phyloP scores from a whole-genome alignment of 441 rosid genomes.

The Adansonia madagascariensis region DNA sequence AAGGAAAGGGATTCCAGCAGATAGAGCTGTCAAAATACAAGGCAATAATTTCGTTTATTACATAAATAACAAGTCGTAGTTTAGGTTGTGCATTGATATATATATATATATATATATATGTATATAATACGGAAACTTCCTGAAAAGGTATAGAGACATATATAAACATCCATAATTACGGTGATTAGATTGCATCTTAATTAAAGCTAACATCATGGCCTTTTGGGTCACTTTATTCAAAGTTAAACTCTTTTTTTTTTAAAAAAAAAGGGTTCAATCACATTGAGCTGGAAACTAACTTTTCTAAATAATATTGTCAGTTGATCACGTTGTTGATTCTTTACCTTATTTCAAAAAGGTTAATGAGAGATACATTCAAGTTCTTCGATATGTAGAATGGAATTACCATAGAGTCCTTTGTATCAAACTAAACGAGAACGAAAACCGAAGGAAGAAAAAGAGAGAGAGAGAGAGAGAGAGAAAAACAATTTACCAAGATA shows the following conservation, averaged over 20 bases:
- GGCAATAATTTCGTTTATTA: not conserved
- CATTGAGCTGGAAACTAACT: conserved; percentile 15
- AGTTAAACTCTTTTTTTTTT: not conserved
- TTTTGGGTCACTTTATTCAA: not conserved
- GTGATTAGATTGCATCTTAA: not conserved
- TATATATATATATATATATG: no score
- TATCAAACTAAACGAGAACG: not conserved
- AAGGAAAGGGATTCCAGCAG: conserved; percentile 26
- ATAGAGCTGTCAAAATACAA: conserved; percentile 16
- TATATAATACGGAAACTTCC: not conserved
- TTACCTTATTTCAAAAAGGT: not conserved
- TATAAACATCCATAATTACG: not conserved
- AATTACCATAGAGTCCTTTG: not conserved
- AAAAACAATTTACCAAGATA: conserved; percentile 28
- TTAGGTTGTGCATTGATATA: not conserved
- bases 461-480: no score
- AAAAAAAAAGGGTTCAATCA: not conserved
- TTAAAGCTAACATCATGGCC: not conserved
- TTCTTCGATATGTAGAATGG: not conserved
- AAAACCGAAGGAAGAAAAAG: not conserved
- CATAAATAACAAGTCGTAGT: not conserved
- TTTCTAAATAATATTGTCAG: conserved; percentile 9
- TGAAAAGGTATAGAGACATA: not conserved
- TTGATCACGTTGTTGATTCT: conserved; percentile 5
- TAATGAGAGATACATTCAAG: not conserved